Percentiles rank a stretch among this genome's conserved stretches.
phyloP scores from a whole-genome alignment of 306 rosid genomes.

The Trichosanthes truncata region DNA sequence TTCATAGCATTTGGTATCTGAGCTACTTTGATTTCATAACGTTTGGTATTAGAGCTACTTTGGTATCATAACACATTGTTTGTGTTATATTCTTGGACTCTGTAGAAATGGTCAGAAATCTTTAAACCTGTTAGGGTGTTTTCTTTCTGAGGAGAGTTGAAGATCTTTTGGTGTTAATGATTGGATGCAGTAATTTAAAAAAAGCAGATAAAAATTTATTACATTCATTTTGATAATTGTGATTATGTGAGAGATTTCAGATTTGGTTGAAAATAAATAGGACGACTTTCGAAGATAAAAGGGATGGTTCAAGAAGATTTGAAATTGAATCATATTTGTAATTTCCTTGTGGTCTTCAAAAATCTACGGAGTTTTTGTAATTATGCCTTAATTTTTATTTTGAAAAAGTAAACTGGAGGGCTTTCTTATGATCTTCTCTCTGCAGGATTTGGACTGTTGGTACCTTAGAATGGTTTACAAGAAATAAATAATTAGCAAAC shows the following conservation, averaged over 20 bases:
- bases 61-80: too few species aligned
- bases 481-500: background rate
- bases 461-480: background rate
- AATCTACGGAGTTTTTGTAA: background rate
- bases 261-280: background rate
- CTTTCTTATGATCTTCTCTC: background rate
- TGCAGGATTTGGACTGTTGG: background rate
- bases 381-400: background rate
- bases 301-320: background rate
- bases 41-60: too few species aligned
- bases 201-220: background rate
- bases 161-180: background rate
- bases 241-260: background rate
- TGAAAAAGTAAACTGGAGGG: background rate
- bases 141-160: background rate
- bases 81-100: background rate
- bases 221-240: background rate
- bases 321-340: background rate
- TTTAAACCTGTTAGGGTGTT: background rate
- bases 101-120: background rate
- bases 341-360: background rate
- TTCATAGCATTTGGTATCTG: too few species aligned
- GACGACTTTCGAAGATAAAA: too few species aligned
- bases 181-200: background rate
- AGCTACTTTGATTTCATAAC: too few species aligned